Evolutionary conservation across 257 asterid genomes (phyloP).

Genomic region (Penstemon davidsonii): DNA sequence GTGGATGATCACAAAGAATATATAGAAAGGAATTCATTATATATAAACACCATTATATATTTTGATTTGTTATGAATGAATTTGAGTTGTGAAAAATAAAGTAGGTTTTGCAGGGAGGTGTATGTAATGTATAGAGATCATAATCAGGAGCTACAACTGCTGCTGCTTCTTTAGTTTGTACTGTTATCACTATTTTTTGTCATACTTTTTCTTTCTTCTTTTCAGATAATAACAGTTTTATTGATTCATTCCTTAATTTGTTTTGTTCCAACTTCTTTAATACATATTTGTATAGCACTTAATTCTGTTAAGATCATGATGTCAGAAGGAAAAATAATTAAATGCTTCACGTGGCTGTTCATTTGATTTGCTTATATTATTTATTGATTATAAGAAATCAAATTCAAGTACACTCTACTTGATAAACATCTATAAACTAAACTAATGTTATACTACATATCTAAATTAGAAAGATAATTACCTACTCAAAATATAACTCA

Average conservation of each 20-base stretch:
- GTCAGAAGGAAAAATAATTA: neutral
- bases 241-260: neutral
- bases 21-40: conserved; percentile 36
- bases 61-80: conserved; percentile 41
- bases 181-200: conserved; percentile 32
- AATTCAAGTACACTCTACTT: too few relatives aligned
- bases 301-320: too few relatives aligned
- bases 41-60: conserved; percentile 30
- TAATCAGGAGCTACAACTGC: conserved; percentile 43
- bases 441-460: too few relatives aligned
- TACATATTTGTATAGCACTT: too few relatives aligned
- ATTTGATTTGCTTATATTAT: too few relatives aligned
- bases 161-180: conserved; percentile 36
- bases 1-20: conserved; percentile 26
- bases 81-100: conserved; percentile 54
- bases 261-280: neutral
- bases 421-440: too few relatives aligned
- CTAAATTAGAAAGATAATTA: too few relatives aligned
- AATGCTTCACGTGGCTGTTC: neutral
- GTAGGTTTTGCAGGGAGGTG: conserved; percentile 48
- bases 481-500: too few relatives aligned
- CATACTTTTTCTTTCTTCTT: conserved; percentile 19
- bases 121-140: conserved; percentile 59
- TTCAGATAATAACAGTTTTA: conserved; percentile 9
- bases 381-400: too few relatives aligned